phyloP scores from a whole-genome alignment of 179 eudicot genomes.

The Vitellaria paradoxa region DNA sequence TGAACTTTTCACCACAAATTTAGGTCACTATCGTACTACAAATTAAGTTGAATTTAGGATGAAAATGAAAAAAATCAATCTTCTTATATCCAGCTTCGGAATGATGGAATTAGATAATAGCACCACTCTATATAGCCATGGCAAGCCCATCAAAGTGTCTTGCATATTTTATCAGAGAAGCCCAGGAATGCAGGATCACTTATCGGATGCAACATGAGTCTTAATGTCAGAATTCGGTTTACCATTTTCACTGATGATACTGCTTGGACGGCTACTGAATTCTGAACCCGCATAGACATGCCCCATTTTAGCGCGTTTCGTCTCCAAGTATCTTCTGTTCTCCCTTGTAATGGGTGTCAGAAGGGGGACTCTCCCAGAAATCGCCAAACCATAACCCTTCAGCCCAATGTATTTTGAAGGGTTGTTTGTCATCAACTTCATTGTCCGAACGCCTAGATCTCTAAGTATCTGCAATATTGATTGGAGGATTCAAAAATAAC shows the following conservation, averaged over 20 bases:
- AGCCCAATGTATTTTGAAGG: slow-evolving; percentile 68
- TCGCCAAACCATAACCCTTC: slow-evolving; percentile 66
- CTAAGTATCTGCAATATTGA: slow-evolving; percentile 48
- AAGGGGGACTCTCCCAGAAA: slow-evolving; percentile 65
- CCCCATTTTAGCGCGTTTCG: slow-evolving; percentile 70
- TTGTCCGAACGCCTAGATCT: slow-evolving; percentile 65
- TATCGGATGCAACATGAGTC: neutral
- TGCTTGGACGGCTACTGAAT: slow-evolving; percentile 16
- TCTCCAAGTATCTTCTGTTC: slow-evolving; percentile 66
- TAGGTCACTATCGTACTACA: neutral
- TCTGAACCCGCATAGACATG: slow-evolving; percentile 45
- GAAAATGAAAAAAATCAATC: neutral
- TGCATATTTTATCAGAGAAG: neutral
- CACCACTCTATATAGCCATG: neutral
- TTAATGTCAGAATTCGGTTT: slow-evolving; percentile 13
- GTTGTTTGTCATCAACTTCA: slow-evolving; percentile 83
- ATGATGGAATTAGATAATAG: neutral
- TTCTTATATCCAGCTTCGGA: neutral
- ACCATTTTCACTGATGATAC: slow-evolving; percentile 25
- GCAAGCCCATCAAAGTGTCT: neutral
- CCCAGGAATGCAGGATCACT: neutral
- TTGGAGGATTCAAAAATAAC: too few relatives aligned
- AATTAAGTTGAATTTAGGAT: neutral
- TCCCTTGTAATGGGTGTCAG: slow-evolving; percentile 61
- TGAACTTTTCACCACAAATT: neutral